Evolutionary conservation across 345 rosid genomes (phyloP), one percentile per base, ranked within the genome.

Genomic region (Euclidium syriacum): DNA sequence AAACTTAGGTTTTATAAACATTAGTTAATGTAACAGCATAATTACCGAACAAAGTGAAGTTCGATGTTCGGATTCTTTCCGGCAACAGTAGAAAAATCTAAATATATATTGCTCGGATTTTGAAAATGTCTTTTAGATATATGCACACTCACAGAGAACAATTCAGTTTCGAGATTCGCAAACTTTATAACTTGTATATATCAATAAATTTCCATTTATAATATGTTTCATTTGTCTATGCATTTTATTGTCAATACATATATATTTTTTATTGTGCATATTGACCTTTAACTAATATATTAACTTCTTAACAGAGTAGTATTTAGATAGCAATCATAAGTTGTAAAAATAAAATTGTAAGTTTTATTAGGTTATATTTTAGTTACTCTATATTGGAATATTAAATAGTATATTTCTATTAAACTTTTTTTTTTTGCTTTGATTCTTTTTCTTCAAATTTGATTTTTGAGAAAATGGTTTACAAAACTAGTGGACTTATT

Each of bases 61-160:
- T 46, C 69, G 40, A 40, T 71, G 74, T 70, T 55, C 58, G 52
- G 52, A 47, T 70, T 48, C 29, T 63, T 54, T 55, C 74, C 64
- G 33, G 54, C 68, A 70, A 27, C 42, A 62, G 58, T 15, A 54
- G 24, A 15, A 61, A 70, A 54, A 12, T 38, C 26, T 32, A 52
- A 44, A 44, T 55, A 47, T 27, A 34, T 36, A 30, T 54, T 35
- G 51, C 63, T 62, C 68, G 22, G 42, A 53, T 36, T 38, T 64
- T 63, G 53, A 56, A 69, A 46, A 56, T 63, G 70, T 56, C 38
- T 71, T 56, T 40, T 48, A 47, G 43, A 67, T 26, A 38, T 20
- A 57, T 47, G 52, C 64, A 55, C 69, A 55, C 57, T 39, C 43
- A 47, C 44, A 62, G 36, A 62, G 64, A 52, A 62, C 68, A 69